A percentile compares a stretch with the other conserved stretches of the same genome.
These are phyloP conservation scores for Dendrocalamus latiflorus DNA, from an alignment of 202 grass and related monocot genomes.

Conservation along the genomic window DNA sequence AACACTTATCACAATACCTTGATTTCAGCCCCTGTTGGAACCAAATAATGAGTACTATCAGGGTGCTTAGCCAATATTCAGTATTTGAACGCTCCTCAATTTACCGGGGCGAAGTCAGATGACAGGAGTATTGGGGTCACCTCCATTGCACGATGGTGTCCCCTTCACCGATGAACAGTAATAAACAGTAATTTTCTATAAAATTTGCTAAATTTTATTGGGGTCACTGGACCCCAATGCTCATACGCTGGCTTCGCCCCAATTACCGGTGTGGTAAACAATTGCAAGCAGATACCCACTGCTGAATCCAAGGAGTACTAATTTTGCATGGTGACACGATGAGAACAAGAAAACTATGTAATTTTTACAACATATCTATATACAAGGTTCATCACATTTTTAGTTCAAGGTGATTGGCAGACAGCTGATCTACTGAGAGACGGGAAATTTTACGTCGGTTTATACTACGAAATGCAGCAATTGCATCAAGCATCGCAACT, in stretches of 20 bases:
- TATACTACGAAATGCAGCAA: not conserved
- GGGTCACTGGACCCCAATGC: too few relatives aligned
- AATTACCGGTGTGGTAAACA: not conserved
- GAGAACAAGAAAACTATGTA: too few relatives aligned
- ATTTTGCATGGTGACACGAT: not conserved
- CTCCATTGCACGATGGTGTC: too few relatives aligned
- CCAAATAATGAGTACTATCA: not conserved
- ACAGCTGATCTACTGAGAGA: not conserved
- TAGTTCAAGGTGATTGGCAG: not conserved
- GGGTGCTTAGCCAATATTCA: not conserved
- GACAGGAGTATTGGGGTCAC: too few relatives aligned
- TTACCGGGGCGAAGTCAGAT: too few relatives aligned
- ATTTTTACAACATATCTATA: not conserved
- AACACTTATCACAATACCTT: slow-evolving; percentile 88
- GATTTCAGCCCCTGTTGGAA: slow-evolving; percentile 56
- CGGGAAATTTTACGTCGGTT: not conserved
- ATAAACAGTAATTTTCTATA: too few relatives aligned
- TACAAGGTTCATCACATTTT: not conserved
- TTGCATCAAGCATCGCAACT: not conserved
- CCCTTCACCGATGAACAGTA: too few relatives aligned
- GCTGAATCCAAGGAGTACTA: not conserved
- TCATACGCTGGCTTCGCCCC: too few relatives aligned
- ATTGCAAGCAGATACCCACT: not conserved
- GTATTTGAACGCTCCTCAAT: not conserved
- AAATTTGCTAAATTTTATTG: too few relatives aligned